A percentile compares a stretch with the other conserved stretches of the same genome.
These are phyloP conservation scores for Graphilbum fragrans DNA, from an alignment of 2,329 filamentous ascomycete species.

Conservation along the genomic window DNA sequence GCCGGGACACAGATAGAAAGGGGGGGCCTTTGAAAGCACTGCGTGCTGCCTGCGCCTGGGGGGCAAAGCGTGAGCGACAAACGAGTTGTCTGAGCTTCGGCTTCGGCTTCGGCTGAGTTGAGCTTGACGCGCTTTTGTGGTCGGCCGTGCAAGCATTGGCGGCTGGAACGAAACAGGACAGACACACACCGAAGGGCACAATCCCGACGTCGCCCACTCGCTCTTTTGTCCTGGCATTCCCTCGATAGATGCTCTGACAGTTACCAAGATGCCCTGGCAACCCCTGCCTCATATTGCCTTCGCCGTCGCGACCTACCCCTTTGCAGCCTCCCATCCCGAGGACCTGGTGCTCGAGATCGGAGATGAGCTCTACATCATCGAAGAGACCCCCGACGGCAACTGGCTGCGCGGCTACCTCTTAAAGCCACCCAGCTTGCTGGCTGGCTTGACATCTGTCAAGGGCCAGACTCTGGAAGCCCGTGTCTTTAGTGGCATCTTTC, in stretches of 20 bases:
- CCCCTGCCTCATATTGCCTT: slow-evolving; percentile 95
- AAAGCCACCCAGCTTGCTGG: slow-evolving; percentile 82
- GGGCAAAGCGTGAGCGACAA: background rate
- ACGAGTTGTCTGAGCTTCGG: background rate
- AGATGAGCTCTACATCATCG: slow-evolving; percentile 97
- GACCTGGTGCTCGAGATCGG: slow-evolving; percentile 95
- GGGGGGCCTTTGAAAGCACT: background rate
- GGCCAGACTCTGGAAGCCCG: slow-evolving; percentile 90
- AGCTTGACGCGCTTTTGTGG: no score
- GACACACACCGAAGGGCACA: no score
- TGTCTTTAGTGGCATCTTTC: slow-evolving; percentile 98
- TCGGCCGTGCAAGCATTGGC: no score
- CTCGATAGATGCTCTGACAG: slow-evolving; percentile 12
- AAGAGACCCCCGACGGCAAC: slow-evolving; percentile 81
- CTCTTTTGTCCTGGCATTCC: no score
- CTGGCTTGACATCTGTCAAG: slow-evolving; percentile 79
- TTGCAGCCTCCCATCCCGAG: slow-evolving; percentile 72
- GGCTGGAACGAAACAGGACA: no score
- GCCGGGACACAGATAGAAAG: no score
- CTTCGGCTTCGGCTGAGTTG: background rate
- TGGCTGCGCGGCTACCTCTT: slow-evolving; percentile 96
- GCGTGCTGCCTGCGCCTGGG: background rate
- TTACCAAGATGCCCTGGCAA: slow-evolving; percentile 77
- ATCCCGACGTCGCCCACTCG: no score
- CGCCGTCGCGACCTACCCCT: slow-evolving; percentile 91